Evolutionary conservation across 1,284 basidiomycete genomes (phyloP), one percentile per base, ranked within the genome.

Genomic region (Ceratobasidium sp.): DNA sequence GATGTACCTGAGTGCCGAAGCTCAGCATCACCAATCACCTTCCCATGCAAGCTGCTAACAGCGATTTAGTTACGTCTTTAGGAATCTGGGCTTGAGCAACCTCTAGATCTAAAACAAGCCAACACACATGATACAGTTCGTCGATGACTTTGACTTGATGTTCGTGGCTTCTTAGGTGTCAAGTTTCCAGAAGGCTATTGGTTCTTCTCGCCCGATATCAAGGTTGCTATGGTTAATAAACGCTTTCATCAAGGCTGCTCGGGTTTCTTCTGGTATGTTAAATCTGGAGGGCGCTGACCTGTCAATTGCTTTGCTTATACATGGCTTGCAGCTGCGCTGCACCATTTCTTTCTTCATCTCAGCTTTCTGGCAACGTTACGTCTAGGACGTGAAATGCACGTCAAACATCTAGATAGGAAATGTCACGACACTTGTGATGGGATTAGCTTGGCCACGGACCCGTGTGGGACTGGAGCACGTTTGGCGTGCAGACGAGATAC

Each of bases 281-380:
- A 58, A 16, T 37, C 7, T 2, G 56, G 56, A 16, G 19, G 8
- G 31, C 56, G 56, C 7, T 19, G 37, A 19, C 56, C 56, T 16
- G 29, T 58, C 29, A 34, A 24, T n/a, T 58, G 56, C 22, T 16
- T 58, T 58, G 56, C 37, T n/a, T 58, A 58, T 37, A 58, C 56
- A 16, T 31, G 56, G 19, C 19, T 58, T 8, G 24, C 37, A 7
- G 27, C 56, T n/a, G 29, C 56, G 6, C 31, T 58, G 19, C 56
- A n/a, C 22, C 56, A 31, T 34, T 16, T 58, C 14, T 22, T 58
- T 13, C 29, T 58, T 16, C 56, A 31, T 16, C 56, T 31, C 5
- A 37, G 34, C 31, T 58, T 58, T 37, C 29, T 58, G 5, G 24
- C 34, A 16, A 11, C 29, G 8, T 22, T 58, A 9, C 9, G 13